Conservation (phyloP, 2,329 filamentous ascomycete genomes). For the Hymenoscyphus fructigenus region DNA sequence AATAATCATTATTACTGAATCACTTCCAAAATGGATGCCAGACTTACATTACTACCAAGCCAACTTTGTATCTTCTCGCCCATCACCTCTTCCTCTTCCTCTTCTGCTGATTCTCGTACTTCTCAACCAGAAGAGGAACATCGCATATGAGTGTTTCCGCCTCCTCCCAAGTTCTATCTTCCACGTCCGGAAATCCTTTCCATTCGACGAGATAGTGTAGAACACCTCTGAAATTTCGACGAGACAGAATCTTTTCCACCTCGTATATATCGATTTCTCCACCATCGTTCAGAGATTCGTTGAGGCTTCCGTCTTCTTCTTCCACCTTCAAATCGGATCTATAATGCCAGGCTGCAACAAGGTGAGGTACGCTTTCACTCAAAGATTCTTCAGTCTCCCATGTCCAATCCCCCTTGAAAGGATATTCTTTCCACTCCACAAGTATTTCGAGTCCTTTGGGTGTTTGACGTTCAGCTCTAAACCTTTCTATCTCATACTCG, state of each 20-base stretch:
- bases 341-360: constrained; percentile 19
- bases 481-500: constrained; percentile 12
- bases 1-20: neutral
- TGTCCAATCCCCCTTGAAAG: constrained; percentile 22
- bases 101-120: constrained; percentile 11
- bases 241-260: constrained; percentile 22
- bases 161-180: constrained; percentile 28
- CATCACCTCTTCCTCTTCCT: constrained; percentile 4
- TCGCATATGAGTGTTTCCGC: constrained; percentile 19
- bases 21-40: neutral
- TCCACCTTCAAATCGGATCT: constrained; percentile 1
- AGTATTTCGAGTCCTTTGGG: constrained; percentile 17
- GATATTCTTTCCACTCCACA: constrained; percentile 24
- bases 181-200: constrained; percentile 20
- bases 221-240: constrained; percentile 17
- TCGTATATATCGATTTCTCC: constrained; percentile 11
- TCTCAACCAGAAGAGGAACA: constrained; percentile 19
- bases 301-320: neutral
- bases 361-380: constrained; percentile 13
- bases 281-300: neutral
- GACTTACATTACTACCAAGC: neutral
- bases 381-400: constrained; percentile 22
- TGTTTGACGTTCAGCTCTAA: constrained; percentile 18
- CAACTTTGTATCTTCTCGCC: neutral
- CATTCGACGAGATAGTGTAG: constrained; percentile 24